Conservation (phyloP, 2,329 filamentous ascomycete species). For the Pseudofabraea citricarpa region DNA sequence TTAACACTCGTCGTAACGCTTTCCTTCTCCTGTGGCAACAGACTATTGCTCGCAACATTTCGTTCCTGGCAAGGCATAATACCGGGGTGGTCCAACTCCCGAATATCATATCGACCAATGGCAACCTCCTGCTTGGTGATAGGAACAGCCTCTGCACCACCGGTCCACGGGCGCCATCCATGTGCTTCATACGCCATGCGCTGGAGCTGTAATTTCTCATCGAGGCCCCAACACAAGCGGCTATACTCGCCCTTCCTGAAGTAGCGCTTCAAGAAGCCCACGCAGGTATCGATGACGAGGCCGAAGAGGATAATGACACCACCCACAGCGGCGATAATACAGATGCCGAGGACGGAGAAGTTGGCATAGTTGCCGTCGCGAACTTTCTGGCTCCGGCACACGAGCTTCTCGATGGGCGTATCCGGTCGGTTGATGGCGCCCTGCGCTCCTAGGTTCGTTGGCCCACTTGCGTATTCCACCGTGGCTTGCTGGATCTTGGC, state of each 20-base stretch:
- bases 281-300: conserved; percentile 7
- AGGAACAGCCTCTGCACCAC: not conserved
- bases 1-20: too few relatives aligned
- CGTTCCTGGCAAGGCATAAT: too few relatives aligned
- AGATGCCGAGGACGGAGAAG: conserved; percentile 11
- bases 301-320: conserved; percentile 7
- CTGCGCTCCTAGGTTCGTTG: conserved; percentile 4
- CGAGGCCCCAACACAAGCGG: not conserved
- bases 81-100: not conserved
- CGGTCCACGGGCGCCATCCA: not conserved
- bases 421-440: not conserved
- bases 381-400: conserved; percentile 13
- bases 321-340: conserved; percentile 8
- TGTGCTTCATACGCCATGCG: not conserved
- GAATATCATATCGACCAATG: not conserved
- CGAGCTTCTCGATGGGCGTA: not conserved
- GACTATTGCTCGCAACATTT: too few relatives aligned
- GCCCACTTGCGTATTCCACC: conserved; percentile 21
- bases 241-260: not conserved
- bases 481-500: conserved; percentile 24
- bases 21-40: too few relatives aligned
- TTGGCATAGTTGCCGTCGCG: conserved; percentile 11
- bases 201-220: not conserved
- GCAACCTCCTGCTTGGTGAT: not conserved
- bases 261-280: not conserved